These are phyloP conservation scores for Chlamydomonas sphaeroides DNA, from an alignment of 139 green algal genomes.

Conservation along the genomic window DNA sequence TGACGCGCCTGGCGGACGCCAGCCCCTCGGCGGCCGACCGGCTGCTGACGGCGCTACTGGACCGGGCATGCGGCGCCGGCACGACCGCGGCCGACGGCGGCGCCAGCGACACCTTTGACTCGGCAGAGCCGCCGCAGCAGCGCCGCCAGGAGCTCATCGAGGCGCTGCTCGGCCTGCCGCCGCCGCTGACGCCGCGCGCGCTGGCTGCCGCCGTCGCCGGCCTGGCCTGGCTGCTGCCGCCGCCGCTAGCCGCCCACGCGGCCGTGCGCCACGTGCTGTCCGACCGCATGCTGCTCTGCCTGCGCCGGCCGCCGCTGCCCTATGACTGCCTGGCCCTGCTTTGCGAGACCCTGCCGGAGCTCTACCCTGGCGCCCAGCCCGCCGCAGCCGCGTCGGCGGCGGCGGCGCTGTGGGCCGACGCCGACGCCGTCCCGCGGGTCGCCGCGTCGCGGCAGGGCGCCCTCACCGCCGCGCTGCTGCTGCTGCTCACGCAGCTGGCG, in stretches of 20 bases:
- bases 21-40: neutral
- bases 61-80: conserved; percentile 5
- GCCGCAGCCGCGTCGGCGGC: conserved; percentile 13
- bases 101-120: neutral
- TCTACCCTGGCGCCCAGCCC: conserved; percentile 23
- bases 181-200: neutral
- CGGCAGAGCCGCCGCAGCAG: conserved; percentile 17
- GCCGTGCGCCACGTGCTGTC: conserved; percentile 1
- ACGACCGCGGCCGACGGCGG: neutral
- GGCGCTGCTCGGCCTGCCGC: conserved; percentile 1
- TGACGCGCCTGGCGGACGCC: neutral
- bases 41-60: conserved; percentile 29
- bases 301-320: conserved; percentile 3
- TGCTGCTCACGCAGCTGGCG: conserved; percentile 14
- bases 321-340: neutral
- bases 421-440: conserved; percentile 37
- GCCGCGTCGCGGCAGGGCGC: conserved; percentile 65
- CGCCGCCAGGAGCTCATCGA: neutral
- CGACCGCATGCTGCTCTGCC: neutral
- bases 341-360: neutral
- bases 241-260: neutral
- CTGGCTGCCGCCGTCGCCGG: neutral
- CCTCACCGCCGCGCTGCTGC: conserved; percentile 55
- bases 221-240: conserved; percentile 15
- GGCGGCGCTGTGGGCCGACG: conserved; percentile 60